Conservation (phyloP, 2,329 filamentous ascomycete species). For the Colletotrichum chrysophilum region DNA sequence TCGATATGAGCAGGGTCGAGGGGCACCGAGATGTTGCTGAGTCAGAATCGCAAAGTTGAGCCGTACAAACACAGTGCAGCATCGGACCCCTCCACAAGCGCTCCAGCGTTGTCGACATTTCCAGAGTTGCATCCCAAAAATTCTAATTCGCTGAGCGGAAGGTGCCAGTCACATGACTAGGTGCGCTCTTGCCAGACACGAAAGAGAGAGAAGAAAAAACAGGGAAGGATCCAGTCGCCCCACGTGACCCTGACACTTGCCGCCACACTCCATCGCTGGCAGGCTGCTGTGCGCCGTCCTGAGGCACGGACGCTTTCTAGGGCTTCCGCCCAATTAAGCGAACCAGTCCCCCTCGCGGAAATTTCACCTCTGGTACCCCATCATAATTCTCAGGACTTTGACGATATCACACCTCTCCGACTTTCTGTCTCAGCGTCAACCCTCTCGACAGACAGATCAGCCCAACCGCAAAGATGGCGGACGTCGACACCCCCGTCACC, state of each 20-base stretch:
- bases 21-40: neutral
- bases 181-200: neutral
- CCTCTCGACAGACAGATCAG: slow-evolving; percentile 32
- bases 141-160: neutral
- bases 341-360: slow-evolving; percentile 17
- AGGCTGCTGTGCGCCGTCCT: neutral
- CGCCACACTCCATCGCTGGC: neutral
- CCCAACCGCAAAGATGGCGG: slow-evolving; percentile 79
- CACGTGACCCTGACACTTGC: neutral
- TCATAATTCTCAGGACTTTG: slow-evolving; percentile 16
- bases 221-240: neutral
- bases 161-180: neutral
- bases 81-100: neutral
- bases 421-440: slow-evolving; percentile 22
- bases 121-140: neutral
- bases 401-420: slow-evolving; percentile 21
- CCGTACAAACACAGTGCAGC: slow-evolving; percentile 9
- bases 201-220: neutral
- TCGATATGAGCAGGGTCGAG: neutral
- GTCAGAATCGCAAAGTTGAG: neutral
- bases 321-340: slow-evolving; percentile 53
- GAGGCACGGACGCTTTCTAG: slow-evolving; percentile 33
- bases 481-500: slow-evolving; percentile 78
- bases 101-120: neutral
- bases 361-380: slow-evolving; percentile 16